A percentile compares a stretch with the other conserved stretches of the same genome.
Evolutionary conservation across 805 yeast genomes (phyloP).

Genomic region (Lachancea kluyveri): DNA sequence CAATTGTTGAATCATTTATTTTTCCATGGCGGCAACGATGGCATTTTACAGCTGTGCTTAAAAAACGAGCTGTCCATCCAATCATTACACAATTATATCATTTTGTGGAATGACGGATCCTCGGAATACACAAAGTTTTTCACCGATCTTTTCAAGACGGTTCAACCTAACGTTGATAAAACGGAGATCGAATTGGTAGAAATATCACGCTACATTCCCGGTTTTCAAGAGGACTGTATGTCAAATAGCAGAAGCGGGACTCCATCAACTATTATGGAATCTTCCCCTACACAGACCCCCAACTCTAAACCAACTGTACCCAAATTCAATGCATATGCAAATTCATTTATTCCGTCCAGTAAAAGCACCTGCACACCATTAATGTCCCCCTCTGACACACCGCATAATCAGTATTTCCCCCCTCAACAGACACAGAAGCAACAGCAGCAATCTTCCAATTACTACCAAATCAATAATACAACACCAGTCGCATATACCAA

Average conservation of each 20-base stretch:
- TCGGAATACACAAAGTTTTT: slow-evolving; percentile 20
- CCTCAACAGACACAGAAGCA: no score
- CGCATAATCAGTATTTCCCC: no score
- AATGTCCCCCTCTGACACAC: no score
- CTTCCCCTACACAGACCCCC: no score
- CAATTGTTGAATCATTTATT: slow-evolving; percentile 27
- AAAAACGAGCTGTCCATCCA: slow-evolving; percentile 23
- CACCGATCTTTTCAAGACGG: slow-evolving; percentile 12
- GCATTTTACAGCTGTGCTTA: slow-evolving; percentile 10
- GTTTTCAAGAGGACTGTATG: no score
- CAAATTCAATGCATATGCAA: slow-evolving; percentile 8
- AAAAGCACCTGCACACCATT: no score
- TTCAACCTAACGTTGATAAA: slow-evolving; percentile 16
- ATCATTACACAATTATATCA: slow-evolving; percentile 20
- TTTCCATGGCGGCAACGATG: slow-evolving; percentile 13
- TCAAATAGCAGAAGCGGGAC: no score
- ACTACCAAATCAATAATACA: no score
- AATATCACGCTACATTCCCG: no score
- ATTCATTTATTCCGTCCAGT: slow-evolving; percentile 9
- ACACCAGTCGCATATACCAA: no score
- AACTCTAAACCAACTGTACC: neutral
- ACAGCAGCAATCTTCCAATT: no score
- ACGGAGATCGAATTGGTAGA: slow-evolving; percentile 5
- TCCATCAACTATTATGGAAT: no score
- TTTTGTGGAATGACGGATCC: slow-evolving; percentile 34